Percentiles rank a stretch among this genome's conserved stretches.
These are phyloP conservation scores for Millerozyma miso DNA, from an alignment of 805 yeast genomes.

Conservation along the genomic window DNA sequence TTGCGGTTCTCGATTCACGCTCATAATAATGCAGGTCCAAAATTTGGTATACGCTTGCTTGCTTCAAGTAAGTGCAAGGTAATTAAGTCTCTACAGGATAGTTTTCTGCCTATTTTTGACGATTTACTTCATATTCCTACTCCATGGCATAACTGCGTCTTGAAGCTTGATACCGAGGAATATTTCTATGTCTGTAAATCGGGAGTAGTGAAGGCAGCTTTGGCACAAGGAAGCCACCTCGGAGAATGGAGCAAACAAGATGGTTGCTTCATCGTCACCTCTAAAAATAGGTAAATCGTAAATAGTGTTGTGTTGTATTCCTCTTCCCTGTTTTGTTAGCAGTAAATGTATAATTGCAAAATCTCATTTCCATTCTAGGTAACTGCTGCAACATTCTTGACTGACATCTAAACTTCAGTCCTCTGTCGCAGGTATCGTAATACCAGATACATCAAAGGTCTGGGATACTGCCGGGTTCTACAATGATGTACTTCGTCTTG, in stretches of 20 bases:
- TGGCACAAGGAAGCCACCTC: slow-evolving; percentile 12
- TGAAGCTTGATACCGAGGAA: slow-evolving; percentile 35
- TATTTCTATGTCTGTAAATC: slow-evolving; percentile 21
- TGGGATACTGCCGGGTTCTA: no score
- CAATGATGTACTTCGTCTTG: no score
- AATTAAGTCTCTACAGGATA: slow-evolving; percentile 41
- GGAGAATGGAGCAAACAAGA: slow-evolving; percentile 21
- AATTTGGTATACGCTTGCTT: slow-evolving; percentile 52
- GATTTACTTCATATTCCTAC: slow-evolving; percentile 61
- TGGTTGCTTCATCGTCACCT: neutral
- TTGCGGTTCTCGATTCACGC: slow-evolving; percentile 60
- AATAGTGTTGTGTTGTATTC: neutral
- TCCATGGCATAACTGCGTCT: slow-evolving; percentile 61
- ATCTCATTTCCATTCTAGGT: neutral
- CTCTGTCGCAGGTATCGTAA: no score
- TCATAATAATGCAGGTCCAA: slow-evolving; percentile 56
- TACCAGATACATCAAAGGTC: no score
- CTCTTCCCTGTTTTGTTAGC: neutral
- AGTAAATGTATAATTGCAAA: neutral
- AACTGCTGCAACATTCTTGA: neutral
- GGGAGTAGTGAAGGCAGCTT: slow-evolving; percentile 13
- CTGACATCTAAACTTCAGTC: no score
- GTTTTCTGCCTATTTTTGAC: slow-evolving; percentile 37
- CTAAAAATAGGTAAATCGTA: neutral
- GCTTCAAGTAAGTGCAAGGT: slow-evolving; percentile 39